Evolutionary conservation across 352 stramenopile species (phyloP), one percentile per base, ranked within the genome.

Genomic region (Pythium aristosporum): DNA sequence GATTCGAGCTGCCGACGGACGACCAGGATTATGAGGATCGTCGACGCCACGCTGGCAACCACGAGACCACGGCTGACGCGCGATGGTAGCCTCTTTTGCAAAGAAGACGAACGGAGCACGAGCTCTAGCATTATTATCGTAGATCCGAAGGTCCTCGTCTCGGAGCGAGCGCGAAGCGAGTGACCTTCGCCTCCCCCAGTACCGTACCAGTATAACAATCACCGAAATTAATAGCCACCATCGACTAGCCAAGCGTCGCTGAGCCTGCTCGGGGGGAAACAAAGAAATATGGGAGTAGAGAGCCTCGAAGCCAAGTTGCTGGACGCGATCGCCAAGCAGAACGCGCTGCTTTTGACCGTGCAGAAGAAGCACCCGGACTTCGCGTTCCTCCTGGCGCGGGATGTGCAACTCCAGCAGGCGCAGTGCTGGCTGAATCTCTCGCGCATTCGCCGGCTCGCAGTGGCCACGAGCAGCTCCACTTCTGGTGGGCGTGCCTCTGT

Each of bases 1-100:
- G 87, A 47, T 89, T 86, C 49, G 87, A 96, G 63, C 66, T 96
- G 16, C 85, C 87, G 6, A 96, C 87, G 54, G 87, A 96, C 51
- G 87, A 96, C 57, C 59, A 76, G 37, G 87, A 96, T 50, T 96
- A 96, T 46, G 87, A 68, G 54, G 53, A 92, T 55, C 73, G 64
- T 15, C 79, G 80, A 36, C 81, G 81, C 64, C 76, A 61, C 34
- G 11, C 55, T 11, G 48, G 58, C 42, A 10, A 54, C 3, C 30
- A 57, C 20, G 21, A 69, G 32, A 34, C 34, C n/a, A 36, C 57
- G 2, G 42, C 43, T 2, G 30, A 44, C 32, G 18, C 18, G 16
- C 55, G 32, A 11, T 61, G 55, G 55, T 61, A 61, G 55, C 23
- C 20, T 15, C 37, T 6, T 13, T 1, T 6, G 37, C 37, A 43